Evolutionary conservation across 257 asterid genomes (phyloP), one percentile per base, ranked within the genome.

Genomic region (Schizonepeta tenuifolia): DNA sequence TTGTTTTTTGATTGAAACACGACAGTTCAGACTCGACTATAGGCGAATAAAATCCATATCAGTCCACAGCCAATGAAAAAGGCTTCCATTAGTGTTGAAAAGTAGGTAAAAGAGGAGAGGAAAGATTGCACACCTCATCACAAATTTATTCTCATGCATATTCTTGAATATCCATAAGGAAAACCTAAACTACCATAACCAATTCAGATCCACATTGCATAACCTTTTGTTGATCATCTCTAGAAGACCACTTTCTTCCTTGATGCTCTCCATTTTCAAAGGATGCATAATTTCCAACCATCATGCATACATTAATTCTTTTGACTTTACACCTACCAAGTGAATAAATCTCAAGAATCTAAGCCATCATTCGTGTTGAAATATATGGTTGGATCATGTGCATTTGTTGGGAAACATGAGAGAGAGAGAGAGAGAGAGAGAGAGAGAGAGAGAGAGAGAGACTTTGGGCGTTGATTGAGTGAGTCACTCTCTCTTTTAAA

Each of bases 401-500:
- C 64, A 50, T 77, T 78, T 63, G 73, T 67, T 51, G 79, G 85
- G 86, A 79, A 83, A 78, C 86, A 83, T 51, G 31, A 28, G 57
- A 8, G 40, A 36, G 62, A 14, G 40, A 22, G 35, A 15, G 54
- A 1, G 7, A 12, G 40, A 36, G 62, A 14, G 40, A 22, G 35
- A 15, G 54, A 1, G 7, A 12, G 31, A 28, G 57, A 8, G 40
- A 36, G 62, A 14, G 40, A 22, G 35, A 15, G 54, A 1, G 7
- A 12, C n/a, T n/a, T n/a, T n/a, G n/a, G 14, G 28, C 28, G 58
- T n/a, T n/a, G 55, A 4, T 8, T 17, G 18, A 58, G 76, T 72
- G 63, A 36, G 11, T 5, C 15, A 7, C 56, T 17, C 26, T 8
- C 62, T 55, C 22, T 6, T 11, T 2, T 44, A 22, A 31, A 24